Conservation (phyloP, 2,329 filamentous ascomycete species). For the Aspergillus sp. region DNA sequence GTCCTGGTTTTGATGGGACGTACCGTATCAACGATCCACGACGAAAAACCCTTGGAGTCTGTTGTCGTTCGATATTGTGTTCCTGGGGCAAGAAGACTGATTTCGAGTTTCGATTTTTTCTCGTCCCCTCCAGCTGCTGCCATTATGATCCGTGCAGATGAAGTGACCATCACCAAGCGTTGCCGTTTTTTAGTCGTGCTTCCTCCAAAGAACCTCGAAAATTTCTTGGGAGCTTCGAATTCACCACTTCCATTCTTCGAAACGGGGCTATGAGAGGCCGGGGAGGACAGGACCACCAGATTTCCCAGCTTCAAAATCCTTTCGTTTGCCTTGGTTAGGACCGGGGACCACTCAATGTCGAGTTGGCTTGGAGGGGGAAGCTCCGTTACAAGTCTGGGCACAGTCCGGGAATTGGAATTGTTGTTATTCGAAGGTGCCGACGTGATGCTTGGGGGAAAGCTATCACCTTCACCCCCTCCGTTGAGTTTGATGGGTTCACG, state of each 20-base stretch:
- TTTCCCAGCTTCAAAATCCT: slow-evolving; percentile 93
- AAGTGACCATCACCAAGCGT: slow-evolving; percentile 90
- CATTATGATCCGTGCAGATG: slow-evolving; percentile 81
- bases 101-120: slow-evolving; percentile 89
- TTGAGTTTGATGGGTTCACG: slow-evolving; percentile 77
- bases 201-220: slow-evolving; percentile 89
- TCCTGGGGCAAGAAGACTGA: slow-evolving; percentile 73
- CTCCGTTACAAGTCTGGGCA: slow-evolving; percentile 84
- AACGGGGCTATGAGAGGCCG: slow-evolving; percentile 69
- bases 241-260: slow-evolving; percentile 62
- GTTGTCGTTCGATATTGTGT: slow-evolving; percentile 74
- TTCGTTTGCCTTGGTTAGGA: slow-evolving; percentile 85
- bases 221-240: slow-evolving; percentile 70
- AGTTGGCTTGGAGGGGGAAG: slow-evolving; percentile 93
- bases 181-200: slow-evolving; percentile 89
- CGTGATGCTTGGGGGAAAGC: slow-evolving; percentile 38
- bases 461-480: slow-evolving; percentile 40
- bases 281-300: slow-evolving; percentile 74
- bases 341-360: slow-evolving; percentile 97
- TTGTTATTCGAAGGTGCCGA: slow-evolving; percentile 35
- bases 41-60: slow-evolving; percentile 80
- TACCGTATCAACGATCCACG: slow-evolving; percentile 93
- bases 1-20: slow-evolving; percentile 36
- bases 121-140: slow-evolving; percentile 90
- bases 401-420: slow-evolving; percentile 51